Evolutionary conservation across 2,329 filamentous ascomycete species (phyloP).

Genomic region (Ophiosphaerella herpotricha): DNA sequence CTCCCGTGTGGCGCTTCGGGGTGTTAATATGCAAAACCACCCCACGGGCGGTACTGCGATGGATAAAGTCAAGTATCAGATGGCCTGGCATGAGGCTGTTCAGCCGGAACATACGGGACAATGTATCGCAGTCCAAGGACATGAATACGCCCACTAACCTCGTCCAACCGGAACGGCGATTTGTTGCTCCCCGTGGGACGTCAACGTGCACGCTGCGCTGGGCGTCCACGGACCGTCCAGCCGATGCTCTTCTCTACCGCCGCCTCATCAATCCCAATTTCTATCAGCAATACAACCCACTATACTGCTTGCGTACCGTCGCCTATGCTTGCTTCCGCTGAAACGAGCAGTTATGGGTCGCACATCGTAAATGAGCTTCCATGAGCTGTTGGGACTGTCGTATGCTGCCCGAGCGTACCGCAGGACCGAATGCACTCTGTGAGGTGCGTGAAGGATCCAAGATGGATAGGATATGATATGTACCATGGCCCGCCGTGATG

Average conservation of each 20-base stretch:
- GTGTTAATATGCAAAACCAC: not conserved
- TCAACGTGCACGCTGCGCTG: constrained; percentile 2
- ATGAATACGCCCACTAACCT: constrained; percentile 8
- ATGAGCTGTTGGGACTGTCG: constrained; percentile 17
- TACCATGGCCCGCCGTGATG: constrained; percentile 8
- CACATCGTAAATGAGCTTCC: constrained; percentile 10
- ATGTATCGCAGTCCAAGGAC: constrained; percentile 3
- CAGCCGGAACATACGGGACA: constrained; percentile 6
- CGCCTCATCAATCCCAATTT: constrained; percentile 18
- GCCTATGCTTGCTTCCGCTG: constrained; percentile 11
- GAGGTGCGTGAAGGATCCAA: constrained; percentile 3
- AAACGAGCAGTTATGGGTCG: constrained; percentile 12
- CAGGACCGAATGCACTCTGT: constrained; percentile 17
- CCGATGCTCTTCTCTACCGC: constrained; percentile 23
- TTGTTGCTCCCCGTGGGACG: constrained; percentile 9
- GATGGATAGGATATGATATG: constrained; percentile 12
- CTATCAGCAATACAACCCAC: constrained; percentile 28
- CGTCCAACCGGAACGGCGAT: constrained; percentile 19
- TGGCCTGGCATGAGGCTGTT: not conserved
- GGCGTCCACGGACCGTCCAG: constrained; percentile 33
- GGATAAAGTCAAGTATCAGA: not conserved
- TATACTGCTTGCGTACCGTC: constrained; percentile 31
- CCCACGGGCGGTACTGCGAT: not conserved
- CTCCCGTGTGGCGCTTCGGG: constrained; percentile 4
- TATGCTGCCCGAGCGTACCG: constrained; percentile 22